Conservation (phyloP, 768 basidiomycete genomes). For the Mycena polygramma region DNA sequence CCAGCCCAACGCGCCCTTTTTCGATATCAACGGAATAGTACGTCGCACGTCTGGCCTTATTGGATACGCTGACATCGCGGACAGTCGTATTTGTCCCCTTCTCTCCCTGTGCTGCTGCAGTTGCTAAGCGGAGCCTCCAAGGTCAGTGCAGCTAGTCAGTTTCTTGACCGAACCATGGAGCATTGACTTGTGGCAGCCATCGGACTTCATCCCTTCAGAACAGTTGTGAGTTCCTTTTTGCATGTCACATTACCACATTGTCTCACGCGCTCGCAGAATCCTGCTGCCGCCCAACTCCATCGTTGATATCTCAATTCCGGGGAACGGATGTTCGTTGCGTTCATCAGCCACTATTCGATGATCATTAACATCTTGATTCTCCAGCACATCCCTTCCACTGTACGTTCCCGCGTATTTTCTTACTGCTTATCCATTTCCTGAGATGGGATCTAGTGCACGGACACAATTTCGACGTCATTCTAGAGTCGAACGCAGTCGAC, state of each 20-base stretch:
- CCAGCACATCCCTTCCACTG: conserved; percentile 19
- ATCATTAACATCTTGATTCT: background rate
- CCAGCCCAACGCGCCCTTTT: conserved; percentile 36
- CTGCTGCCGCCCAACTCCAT: conserved; percentile 17
- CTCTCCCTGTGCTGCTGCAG: conserved; percentile 4
- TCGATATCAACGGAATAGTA: conserved; percentile 26
- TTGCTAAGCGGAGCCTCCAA: conserved; percentile 13
- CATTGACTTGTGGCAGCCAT: background rate
- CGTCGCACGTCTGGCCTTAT: background rate
- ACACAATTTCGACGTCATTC: conserved; percentile 26
- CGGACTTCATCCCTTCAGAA: conserved; percentile 14
- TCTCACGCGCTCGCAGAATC: background rate
- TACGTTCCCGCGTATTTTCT: conserved; percentile 1
- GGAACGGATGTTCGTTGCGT: conserved; percentile 9
- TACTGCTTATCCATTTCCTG: conserved; percentile 15
- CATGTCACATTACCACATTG: too few species aligned
- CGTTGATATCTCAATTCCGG: conserved; percentile 27
- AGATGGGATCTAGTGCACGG: conserved; percentile 16
- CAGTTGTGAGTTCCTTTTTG: background rate
- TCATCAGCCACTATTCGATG: background rate
- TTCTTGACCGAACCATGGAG: background rate
- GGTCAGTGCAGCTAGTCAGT: background rate
- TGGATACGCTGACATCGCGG: background rate
- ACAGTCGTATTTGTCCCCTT: conserved; percentile 9
- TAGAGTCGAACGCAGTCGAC: background rate